Evolutionary conservation across 805 yeast species (phyloP), one percentile per base, ranked within the genome.

Genomic region (Metschnikowia drakensbergensis): DNA sequence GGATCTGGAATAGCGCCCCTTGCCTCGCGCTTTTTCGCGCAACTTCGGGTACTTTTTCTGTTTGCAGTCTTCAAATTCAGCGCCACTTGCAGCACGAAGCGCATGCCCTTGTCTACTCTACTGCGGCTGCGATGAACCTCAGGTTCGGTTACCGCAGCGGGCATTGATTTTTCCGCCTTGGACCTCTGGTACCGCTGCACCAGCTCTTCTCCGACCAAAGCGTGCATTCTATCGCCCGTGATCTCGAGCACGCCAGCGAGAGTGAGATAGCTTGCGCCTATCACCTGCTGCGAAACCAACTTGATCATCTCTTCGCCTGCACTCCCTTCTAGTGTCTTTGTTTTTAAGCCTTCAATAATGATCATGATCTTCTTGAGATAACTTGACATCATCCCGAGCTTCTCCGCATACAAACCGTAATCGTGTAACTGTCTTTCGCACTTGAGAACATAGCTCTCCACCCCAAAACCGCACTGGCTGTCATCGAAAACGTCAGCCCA

Each of bases 401-500:
- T 38, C 11, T 34, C 29, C 9, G 37, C 13, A 11, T 35, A 22
- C 4, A 11, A 10, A 11, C 32, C 9, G 6, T 11, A 33, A 9
- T 38, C 42, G 3, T 39, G 42, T 22, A 50, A 31, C n/a, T 51
- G 51, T 7, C 29, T 38, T 27, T 35, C 29, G 13, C 54, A 51
- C 32, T 51, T 51, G 29, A 45, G 47, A 32, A 37, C 39, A 32
- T 47, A 51, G 23, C 42, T 43, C 23, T 51, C 51, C 23, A 45
- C 51, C 6, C 46, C 46, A 35, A 34, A 42, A 23, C 29, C 22
- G 28, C 28, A 36, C 34, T 35, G 37, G 17, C 28, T 28, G 10
- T 13, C 40, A 22, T 27, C 38, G 4, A 42, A 28, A 4, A 35
- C 23, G 4, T 35, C 46, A 7, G 27, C 39, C 46, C 46, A 42